Percentiles rank a stretch among this genome's conserved stretches.
Evolutionary conservation across 257 asterid genomes (phyloP).

Genomic region (Solanum piurae): DNA sequence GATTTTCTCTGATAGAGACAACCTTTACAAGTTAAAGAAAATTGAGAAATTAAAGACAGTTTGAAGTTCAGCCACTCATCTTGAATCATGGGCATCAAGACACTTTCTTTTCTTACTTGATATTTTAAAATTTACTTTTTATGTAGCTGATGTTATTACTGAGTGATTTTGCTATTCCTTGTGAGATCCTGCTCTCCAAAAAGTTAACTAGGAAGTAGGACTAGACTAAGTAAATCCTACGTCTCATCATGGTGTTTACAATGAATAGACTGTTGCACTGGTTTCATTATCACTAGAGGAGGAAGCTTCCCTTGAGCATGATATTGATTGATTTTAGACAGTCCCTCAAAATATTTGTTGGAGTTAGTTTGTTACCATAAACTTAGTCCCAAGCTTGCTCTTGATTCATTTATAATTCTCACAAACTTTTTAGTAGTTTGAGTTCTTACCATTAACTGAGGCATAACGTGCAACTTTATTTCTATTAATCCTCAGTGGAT

Average conservation of each 20-base stretch:
- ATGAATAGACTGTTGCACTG: neutral
- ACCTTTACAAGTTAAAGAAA: neutral
- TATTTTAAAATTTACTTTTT: neutral
- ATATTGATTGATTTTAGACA: neutral
- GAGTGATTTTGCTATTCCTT: neutral
- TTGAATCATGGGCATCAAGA: neutral
- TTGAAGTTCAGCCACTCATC: neutral
- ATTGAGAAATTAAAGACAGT: neutral
- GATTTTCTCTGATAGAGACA: neutral
- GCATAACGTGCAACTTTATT: neutral
- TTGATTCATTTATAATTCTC: neutral
- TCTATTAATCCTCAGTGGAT: constrained; percentile 50
- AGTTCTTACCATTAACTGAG: neutral
- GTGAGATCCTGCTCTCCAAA: neutral
- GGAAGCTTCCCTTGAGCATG: neutral
- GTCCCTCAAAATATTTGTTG: neutral
- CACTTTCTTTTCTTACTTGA: neutral
- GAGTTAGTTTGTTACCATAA: neutral
- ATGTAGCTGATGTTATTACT: neutral
- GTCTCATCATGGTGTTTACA: neutral
- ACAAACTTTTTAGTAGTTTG: neutral
- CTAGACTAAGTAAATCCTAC: neutral
- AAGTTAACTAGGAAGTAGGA: neutral
- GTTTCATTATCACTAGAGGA: neutral
- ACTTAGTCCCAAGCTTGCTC: neutral